Evolutionary conservation across 2,329 filamentous ascomycete species (phyloP), one percentile per base, ranked within the genome.

Genomic region (Arachnomyces sp.): DNA sequence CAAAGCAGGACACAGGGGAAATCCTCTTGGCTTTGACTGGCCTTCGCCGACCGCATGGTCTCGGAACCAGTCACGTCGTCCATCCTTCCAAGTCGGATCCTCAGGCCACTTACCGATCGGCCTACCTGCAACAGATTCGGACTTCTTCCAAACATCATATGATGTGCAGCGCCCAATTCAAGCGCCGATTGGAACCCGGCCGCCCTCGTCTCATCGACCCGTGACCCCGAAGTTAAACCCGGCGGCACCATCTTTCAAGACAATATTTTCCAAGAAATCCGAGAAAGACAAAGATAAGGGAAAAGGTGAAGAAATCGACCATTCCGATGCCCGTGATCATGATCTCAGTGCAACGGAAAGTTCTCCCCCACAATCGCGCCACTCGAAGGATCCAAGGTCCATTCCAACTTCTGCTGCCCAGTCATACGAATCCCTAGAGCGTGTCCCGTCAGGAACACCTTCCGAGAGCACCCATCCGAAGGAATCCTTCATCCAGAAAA

Each of bases 161-260:
- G 67, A 71, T 33, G 68, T 67, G 13, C 65, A 62, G 28, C 71
- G 72, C 4, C 72, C 74, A 18, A 66, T 75, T 2, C 75, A 80
- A 44, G 76, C 75, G 3, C 77, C 78, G 1, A 95, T 96, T 49
- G 90, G 90, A 16, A 93, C 86, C 34, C 80, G 82, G 3, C 86
- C 84, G 60, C 60, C 74, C 53, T 68, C 71, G 34, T 69, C 71
- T 54, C 67, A 81, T 56, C 61, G 80, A 60, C 66, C 64, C 38
- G 55, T 70, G 31, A 68, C 80, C 63, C 53, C 78, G 34, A 73
- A 75, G 51, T 73, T 96, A 18, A 96, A 98, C 53, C 92, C 92
- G 6, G 78, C 86, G 5, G 92, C 90, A 0, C 89, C 89, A 7
- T 86, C 84, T 1, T 96, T 96, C 59, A 90, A 84, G 63, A 81